phyloP scores from a whole-genome alignment of 75 land plant species.

The Adiantum capillusveneris region DNA sequence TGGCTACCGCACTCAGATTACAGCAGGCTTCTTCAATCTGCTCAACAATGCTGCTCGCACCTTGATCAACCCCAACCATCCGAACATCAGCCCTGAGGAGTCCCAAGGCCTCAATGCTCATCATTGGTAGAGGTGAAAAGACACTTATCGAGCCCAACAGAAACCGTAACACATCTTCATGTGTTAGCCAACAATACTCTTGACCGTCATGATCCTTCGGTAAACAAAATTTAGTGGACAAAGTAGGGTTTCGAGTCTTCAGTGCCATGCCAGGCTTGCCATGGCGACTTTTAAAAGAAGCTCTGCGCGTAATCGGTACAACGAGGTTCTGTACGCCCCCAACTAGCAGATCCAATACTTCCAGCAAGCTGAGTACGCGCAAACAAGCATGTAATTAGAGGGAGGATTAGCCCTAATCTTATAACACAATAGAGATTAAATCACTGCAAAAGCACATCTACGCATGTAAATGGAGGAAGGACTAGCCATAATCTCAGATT shows the following conservation, averaged over 20 bases:
- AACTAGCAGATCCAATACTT: conserved; percentile 53
- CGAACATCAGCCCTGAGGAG: conserved; percentile 35
- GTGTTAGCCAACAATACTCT: conserved; percentile 77
- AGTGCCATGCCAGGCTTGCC: conserved; percentile 7
- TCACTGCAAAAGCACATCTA: too few relatives aligned
- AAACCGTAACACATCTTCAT: conserved; percentile 64
- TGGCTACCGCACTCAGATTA: conserved; percentile 52
- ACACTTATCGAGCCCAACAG: conserved; percentile 56
- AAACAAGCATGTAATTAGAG: too few relatives aligned
- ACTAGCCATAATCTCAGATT: too few relatives aligned
- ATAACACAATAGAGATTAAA: too few relatives aligned
- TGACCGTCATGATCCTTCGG: conserved; percentile 14
- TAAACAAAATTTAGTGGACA: neutral
- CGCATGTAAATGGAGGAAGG: too few relatives aligned
- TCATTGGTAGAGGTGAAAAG: conserved; percentile 60
- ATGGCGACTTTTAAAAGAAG: neutral
- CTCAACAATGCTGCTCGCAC: conserved; percentile 38
- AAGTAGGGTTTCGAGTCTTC: conserved; percentile 11
- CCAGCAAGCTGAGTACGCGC: conserved; percentile 59
- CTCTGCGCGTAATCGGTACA: conserved; percentile 43
- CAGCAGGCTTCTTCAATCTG: conserved; percentile 31
- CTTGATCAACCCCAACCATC: conserved; percentile 30
- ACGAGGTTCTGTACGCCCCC: conserved; percentile 67
- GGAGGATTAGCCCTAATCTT: too few relatives aligned
- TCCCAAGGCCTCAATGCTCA: conserved; percentile 55